Percentiles rank a stretch among this genome's conserved stretches.
phyloP scores from a whole-genome alignment of 1,284 basidiomycete species.

The Polyporus tsugae region DNA sequence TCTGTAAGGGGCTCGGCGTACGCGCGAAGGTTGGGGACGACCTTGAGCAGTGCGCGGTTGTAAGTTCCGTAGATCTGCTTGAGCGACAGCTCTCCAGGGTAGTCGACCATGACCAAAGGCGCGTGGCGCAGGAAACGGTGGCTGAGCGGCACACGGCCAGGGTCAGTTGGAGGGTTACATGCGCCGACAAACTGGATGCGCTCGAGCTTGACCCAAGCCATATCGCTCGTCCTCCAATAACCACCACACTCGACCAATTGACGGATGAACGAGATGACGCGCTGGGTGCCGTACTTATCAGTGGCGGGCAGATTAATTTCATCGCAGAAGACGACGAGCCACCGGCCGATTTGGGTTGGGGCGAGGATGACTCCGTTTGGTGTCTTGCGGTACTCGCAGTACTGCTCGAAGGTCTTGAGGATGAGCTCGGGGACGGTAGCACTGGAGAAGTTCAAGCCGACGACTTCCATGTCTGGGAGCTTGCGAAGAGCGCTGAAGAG shows the following conservation, averaged over 20 bases:
- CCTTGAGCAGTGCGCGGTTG: slow-evolving; percentile 95
- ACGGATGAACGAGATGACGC: slow-evolving; percentile 98
- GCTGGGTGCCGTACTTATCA: slow-evolving; percentile 99
- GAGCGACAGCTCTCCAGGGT: slow-evolving; percentile 96
- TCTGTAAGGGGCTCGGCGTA: slow-evolving; percentile 96
- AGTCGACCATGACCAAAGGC: slow-evolving; percentile 99
- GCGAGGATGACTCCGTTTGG: slow-evolving; percentile 96
- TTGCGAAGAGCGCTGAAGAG: slow-evolving; percentile 99
- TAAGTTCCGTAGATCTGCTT: slow-evolving; percentile 99
- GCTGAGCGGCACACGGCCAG: slow-evolving; percentile 97
- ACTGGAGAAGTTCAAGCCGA: slow-evolving; percentile 99
- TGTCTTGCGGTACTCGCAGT: slow-evolving; percentile 99
- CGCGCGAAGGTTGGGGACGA: slow-evolving; percentile 91
- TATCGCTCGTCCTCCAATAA: slow-evolving; percentile 95
- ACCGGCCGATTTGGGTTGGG: slow-evolving; percentile 94
- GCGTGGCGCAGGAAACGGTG: slow-evolving; percentile 98
- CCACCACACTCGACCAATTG: slow-evolving; percentile 96
- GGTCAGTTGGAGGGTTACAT: slow-evolving; percentile 99
- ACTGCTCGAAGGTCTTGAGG: slow-evolving; percentile 99
- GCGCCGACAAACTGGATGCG: slow-evolving; percentile 99
- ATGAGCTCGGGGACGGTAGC: slow-evolving; percentile 98
- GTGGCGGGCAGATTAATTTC: slow-evolving; percentile 98
- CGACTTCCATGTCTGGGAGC: slow-evolving; percentile 98
- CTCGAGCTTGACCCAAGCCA: slow-evolving; percentile 97
- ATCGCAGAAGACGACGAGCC: slow-evolving; percentile 99